Base-by-base conservation (phyloP, 2,329 filamentous ascomycete species). In the Stromatinia cepivora region DNA sequence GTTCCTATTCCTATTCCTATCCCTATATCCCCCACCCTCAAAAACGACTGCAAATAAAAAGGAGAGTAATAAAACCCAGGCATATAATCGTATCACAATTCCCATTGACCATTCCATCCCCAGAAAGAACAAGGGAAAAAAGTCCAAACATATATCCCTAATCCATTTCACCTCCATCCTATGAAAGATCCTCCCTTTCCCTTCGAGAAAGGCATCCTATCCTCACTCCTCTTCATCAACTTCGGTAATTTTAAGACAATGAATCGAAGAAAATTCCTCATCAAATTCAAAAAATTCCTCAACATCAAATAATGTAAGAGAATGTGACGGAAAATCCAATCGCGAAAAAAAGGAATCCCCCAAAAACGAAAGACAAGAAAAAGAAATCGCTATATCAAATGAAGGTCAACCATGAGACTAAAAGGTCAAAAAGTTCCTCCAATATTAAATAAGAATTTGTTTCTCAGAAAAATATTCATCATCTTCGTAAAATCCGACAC, bases 401-500 rank as follows among this genome's bases (percentile, higher is more conserved):
- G 42, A 52, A 66, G 59, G 36, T 39, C 13, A 52, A 48, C 59
- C 42, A 25, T 50, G 28, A 48, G 48, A 50, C 28, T 46, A 22
- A 65, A 57, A 53, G 45, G 45, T 39, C 45, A 25, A 36, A 63
- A 63, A 39, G 42, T 34, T n/a, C 39, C 61, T 34, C 50, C 67
- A 63, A 62, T 28, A 66, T 69, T 69, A 69, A 69, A 57, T 57
- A 52, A 58, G 59, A 64, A 69, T 42, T 56, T 50, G 28, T 39
- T 63, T 63, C 57, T 42, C 57, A 61, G 61, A 69, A 69, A 58
- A 54, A 56, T 70, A 67, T 67, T 77, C 75, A 69, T 77, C 75
- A 73, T 77, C 73, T 74, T 77, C 76, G 73, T 78, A 74, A 73
- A 39, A 52, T 8, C 22, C 15, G 34, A 34, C 34, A 50, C 46